These are phyloP conservation scores for Vitis hybrid DNA, from an alignment of 177 flowering plant species.

Conservation along the genomic window DNA sequence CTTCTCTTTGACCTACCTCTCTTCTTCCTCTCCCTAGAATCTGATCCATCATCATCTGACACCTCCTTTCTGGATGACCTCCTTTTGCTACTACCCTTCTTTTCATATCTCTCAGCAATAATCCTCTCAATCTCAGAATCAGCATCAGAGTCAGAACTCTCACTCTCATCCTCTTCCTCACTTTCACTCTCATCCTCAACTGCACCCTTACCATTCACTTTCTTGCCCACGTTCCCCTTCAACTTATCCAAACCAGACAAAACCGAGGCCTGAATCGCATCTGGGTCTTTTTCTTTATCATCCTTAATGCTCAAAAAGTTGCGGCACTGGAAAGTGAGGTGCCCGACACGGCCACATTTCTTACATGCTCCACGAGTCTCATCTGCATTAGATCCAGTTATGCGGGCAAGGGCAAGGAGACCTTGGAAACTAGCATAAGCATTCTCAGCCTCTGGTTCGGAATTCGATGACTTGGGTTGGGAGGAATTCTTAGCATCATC, in stretches of 20 bases:
- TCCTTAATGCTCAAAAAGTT: conserved; percentile 84
- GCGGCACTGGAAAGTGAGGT: conserved; percentile 82
- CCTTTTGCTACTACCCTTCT: conserved; percentile 41
- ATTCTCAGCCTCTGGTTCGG: conserved; percentile 79
- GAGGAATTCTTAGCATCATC: conserved; percentile 55
- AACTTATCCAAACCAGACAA: conserved; percentile 56
- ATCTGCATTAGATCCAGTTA: conserved; percentile 75
- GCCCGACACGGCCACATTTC: conserved; percentile 96
- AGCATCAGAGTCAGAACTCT: conserved; percentile 75
- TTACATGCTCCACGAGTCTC: conserved; percentile 94
- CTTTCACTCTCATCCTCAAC: conserved; percentile 50
- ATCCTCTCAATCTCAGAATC: conserved; percentile 91
- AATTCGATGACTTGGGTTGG: conserved; percentile 21
- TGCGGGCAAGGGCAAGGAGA: conserved; percentile 81
- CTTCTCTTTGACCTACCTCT: conserved; percentile 59
- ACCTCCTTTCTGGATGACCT: conserved; percentile 25
- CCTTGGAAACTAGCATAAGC: conserved; percentile 92
- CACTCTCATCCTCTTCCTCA: conserved; percentile 70
- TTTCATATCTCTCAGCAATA: conserved; percentile 64
- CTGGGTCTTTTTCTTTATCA: conserved; percentile 61
- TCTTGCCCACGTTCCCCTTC: conserved; percentile 37
- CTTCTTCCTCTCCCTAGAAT: conserved; percentile 40
- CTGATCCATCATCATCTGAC: conserved; percentile 43
- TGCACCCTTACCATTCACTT: conserved; percentile 19
- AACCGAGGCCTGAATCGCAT: conserved; percentile 41